Evolutionary conservation across 1,284 basidiomycete species (phyloP).

Genomic region (Moesziomyces antarcticus): DNA sequence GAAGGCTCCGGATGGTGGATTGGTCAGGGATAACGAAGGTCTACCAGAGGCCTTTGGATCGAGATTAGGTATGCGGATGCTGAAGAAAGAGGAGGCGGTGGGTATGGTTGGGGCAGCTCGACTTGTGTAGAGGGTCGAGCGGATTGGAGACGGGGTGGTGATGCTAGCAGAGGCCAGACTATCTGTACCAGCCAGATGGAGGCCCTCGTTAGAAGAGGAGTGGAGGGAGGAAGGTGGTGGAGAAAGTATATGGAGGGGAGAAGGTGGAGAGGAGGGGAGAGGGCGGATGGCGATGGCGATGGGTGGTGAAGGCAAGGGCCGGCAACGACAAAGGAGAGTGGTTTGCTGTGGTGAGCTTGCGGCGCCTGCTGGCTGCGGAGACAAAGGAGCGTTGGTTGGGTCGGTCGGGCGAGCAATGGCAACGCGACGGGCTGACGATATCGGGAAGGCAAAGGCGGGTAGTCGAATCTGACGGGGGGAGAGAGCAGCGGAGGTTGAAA

Average conservation of each 20-base stretch:
- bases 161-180: conserved; percentile 32
- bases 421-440: not conserved
- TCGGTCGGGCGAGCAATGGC: conserved; percentile 2
- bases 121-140: not conserved
- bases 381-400: conserved; percentile 3
- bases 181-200: conserved; percentile 40
- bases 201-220: conserved; percentile 22
- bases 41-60: conserved; percentile 23
- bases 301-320: conserved; percentile 2
- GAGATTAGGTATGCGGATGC: not conserved
- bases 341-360: not conserved
- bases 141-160: not conserved
- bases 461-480: not conserved
- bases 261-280: not conserved
- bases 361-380: conserved; percentile 1
- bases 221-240: not conserved
- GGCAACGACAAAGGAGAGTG: not conserved
- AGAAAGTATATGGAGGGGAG: not conserved
- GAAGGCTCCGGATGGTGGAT: conserved; percentile 6
- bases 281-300: not conserved
- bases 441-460: conserved; percentile 1
- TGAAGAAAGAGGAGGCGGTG: not conserved
- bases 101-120: conserved; percentile 2
- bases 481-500: conserved; percentile 13
- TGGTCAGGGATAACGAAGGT: conserved; percentile 17